Conservation (phyloP, 805 yeast genomes). For the Torulaspora maleeae region DNA sequence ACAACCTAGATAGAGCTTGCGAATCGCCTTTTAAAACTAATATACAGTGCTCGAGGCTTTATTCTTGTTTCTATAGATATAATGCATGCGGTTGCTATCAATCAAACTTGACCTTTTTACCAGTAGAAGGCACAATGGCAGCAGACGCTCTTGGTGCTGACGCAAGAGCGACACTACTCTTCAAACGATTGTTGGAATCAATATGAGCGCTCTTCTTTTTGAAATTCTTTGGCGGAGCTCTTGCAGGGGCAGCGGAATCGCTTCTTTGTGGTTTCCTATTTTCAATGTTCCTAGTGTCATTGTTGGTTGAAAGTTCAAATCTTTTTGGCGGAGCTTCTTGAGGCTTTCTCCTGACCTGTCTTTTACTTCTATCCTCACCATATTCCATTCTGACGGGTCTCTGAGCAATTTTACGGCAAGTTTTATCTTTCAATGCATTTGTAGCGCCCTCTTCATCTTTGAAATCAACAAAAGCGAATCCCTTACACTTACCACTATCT, state of each 20-base stretch:
- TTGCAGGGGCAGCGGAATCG: neutral
- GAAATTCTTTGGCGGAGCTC: conserved; percentile 5
- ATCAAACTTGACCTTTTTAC: conserved; percentile 76
- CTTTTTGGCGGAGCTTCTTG: conserved; percentile 24
- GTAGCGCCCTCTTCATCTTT: conserved; percentile 76
- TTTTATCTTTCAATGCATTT: conserved; percentile 68
- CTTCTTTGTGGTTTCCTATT: conserved; percentile 13
- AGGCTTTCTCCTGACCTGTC: conserved; percentile 46
- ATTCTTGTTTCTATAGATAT: neutral
- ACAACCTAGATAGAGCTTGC: no score
- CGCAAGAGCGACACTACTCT: conserved; percentile 83
- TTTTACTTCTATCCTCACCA: conserved; percentile 91
- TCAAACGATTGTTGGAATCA: conserved; percentile 47
- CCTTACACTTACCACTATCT: conserved; percentile 94
- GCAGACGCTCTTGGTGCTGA: conserved; percentile 84
- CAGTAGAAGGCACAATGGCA: conserved; percentile 84
- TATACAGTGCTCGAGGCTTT: neutral
- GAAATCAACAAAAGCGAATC: conserved; percentile 90
- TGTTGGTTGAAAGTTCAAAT: conserved; percentile 21
- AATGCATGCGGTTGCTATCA: conserved; percentile 21
- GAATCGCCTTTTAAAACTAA: neutral
- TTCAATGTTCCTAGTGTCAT: conserved; percentile 10
- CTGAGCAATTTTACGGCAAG: conserved; percentile 61
- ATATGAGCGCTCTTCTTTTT: conserved; percentile 10
- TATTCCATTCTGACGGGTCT: conserved; percentile 80